Base-by-base conservation (phyloP, 768 basidiomycete species). In the Hericium erinaceus region DNA sequence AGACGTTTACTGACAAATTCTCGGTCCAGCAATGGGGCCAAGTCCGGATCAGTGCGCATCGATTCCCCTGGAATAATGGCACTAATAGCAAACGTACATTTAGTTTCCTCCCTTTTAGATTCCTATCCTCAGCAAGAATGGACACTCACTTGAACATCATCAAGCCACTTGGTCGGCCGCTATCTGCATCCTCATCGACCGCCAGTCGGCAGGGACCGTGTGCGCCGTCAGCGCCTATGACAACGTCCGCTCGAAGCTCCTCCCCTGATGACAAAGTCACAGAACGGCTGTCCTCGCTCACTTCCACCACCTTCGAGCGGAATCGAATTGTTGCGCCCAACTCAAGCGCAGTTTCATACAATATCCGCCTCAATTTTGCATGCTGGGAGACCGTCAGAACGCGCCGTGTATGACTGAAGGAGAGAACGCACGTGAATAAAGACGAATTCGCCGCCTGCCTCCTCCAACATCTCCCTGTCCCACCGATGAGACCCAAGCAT, bases 151-250 rank as follows among this genome's bases (percentile, higher is more conserved):
- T 62, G 59, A 69, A 67, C 58, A 69, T 52, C 44, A 60, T 64
- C 52, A 66, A 22, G 22, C 68, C 67, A 4, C 61, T 65, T 10
- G 60, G 58, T 7, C 40, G 57, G 20, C 56, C 57, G n/a, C 49
- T 39, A 39, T 58, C 62, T 8, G 57, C 39, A 4, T 63, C 56
- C 0, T 64, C 65, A 5, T 61, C 54, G 18, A 66, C 40, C 24
- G 57, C 15, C n/a, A 41, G 41, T 9, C 69, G 64, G 40, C 61
- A 63, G 1, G 64, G 48, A 10, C 71, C 69, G 28, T 55, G 60
- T 33, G 57, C 58, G 50, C 73, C 73, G 52, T 73, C 73, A n/a
- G 73, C 73, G 18, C 72, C 73, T 24, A 74, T 58, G 16, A 74
- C 58, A 13, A 73, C 59, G 48, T 74, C 73, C n/a, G 65, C 69